Base-by-base conservation (phyloP, 345 rosid species). In the Arabis alpina region DNA sequence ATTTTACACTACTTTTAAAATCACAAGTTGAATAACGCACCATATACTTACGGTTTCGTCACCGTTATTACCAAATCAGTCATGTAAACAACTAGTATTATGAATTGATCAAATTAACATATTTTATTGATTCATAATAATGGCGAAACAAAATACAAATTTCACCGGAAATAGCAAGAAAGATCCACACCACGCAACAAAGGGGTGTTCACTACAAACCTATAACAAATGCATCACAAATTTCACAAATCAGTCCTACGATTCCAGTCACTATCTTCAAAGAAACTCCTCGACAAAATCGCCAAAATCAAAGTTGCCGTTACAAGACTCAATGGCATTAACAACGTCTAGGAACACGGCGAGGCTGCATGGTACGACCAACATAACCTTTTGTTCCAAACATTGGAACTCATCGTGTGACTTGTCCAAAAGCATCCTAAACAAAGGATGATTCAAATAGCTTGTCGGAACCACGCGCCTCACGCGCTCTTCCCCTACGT, bases 381-480 rank as follows among this genome's bases (percentile, higher is more conserved):
- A 74, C 67, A 80, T 78, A 49, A 81, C 77, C 61, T 62, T 76
- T 51, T 89, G 90, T 0, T 80, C 83, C 50, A 79, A 80, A 6
- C 88, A 87, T 0, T 86, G 84, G 45, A 82, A 82, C 73, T 93
- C 96, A 23, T 86, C 76, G 52, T 74, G 83, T 3, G 99, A 84
- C 72, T 89, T 93, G 68, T 93, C 95, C 3, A 93, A 68, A 64
- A 93, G 60, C 88, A 91, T 93, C 84, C 85, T 86, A 73, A 93
- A 81, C 12, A 91, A 76, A 15, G 98, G 97, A 61, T 91, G 97
- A 5, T 83, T 81, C 39, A 91, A 80, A 68, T 71, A 89, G 66
- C 91, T 77, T 0, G 93, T 93, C 4, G 96, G 96, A 4, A 89
- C 88, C 72, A 82, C 85, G 65, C 81, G 87, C 67, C 91, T 84